These are phyloP conservation scores for Naganishia liquefaciens DNA, from an alignment of 1,284 basidiomycete genomes.

Conservation along the genomic window DNA sequence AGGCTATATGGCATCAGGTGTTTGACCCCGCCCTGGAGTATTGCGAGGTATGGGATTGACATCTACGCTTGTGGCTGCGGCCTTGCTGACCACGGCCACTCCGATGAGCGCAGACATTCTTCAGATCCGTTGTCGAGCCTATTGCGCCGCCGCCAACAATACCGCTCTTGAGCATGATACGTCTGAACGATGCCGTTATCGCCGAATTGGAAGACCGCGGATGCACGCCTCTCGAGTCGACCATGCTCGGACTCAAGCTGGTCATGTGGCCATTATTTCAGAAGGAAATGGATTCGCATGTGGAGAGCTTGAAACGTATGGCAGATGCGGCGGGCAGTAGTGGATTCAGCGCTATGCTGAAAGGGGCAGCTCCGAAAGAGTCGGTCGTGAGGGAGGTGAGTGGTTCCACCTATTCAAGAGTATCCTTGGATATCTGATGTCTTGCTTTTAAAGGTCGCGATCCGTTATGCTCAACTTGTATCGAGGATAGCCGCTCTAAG, in stretches of 20 bases:
- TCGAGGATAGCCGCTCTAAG: slow-evolving; percentile 75
- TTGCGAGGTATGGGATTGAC: slow-evolving; percentile 60
- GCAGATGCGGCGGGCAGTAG: slow-evolving; percentile 66
- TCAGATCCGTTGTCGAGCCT: slow-evolving; percentile 66
- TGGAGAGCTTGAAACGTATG: slow-evolving; percentile 75
- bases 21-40: slow-evolving; percentile 86
- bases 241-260: slow-evolving; percentile 73
- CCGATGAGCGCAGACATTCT: slow-evolving; percentile 61
- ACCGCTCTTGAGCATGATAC: slow-evolving; percentile 81
- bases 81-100: slow-evolving; percentile 30
- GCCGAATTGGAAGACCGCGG: slow-evolving; percentile 70
- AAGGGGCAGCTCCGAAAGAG: slow-evolving; percentile 66
- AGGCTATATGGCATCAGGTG: slow-evolving; percentile 78
- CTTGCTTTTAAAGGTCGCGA: slow-evolving; percentile 55
- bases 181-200: slow-evolving; percentile 76
- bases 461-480: slow-evolving; percentile 74
- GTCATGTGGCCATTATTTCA: slow-evolving; percentile 89
- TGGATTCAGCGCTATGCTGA: slow-evolving; percentile 55
- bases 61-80: background rate
- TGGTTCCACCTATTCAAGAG: slow-evolving; percentile 15
- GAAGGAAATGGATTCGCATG: slow-evolving; percentile 78
- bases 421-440: background rate
- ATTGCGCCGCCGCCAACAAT: slow-evolving; percentile 63
- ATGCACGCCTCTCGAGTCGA: slow-evolving; percentile 74
- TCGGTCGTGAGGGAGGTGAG: slow-evolving; percentile 64